phyloP scores from a whole-genome alignment of 176 grass and related monocot genomes.

The Oryza coarctata region DNA sequence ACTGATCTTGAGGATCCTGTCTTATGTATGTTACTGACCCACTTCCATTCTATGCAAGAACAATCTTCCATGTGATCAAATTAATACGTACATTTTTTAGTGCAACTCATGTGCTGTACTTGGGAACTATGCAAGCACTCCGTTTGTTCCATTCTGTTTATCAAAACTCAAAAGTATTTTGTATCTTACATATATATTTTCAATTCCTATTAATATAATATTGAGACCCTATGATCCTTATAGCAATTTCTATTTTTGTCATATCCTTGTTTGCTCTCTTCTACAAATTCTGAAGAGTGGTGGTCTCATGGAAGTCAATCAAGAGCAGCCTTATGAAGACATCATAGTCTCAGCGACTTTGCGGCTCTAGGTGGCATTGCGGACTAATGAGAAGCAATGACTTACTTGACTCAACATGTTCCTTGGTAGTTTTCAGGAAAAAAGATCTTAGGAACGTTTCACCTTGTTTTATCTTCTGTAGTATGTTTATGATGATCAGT shows the following conservation, averaged over 20 bases:
- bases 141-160: background rate
- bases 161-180: background rate
- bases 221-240: background rate
- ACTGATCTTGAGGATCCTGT: background rate
- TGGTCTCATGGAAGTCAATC: slow-evolving; percentile 63
- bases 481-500: background rate
- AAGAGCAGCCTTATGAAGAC: slow-evolving; percentile 55
- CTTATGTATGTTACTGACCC: background rate
- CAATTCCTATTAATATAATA: background rate
- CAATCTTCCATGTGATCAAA: background rate
- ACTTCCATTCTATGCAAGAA: background rate
- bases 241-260: background rate
- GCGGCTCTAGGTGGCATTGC: slow-evolving; percentile 45
- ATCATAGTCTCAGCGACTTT: slow-evolving; percentile 51
- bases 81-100: background rate
- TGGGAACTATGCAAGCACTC: background rate
- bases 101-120: background rate
- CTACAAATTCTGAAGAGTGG: slow-evolving; percentile 64
- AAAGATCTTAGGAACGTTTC: background rate
- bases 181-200: background rate
- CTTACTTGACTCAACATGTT: slow-evolving; percentile 19
- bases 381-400: background rate
- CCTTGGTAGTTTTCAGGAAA: background rate
- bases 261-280: background rate
- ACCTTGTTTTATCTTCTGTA: background rate